phyloP scores from a whole-genome alignment of 495 filamentous ascomycete species.

The Hypoxylon intermedium region DNA sequence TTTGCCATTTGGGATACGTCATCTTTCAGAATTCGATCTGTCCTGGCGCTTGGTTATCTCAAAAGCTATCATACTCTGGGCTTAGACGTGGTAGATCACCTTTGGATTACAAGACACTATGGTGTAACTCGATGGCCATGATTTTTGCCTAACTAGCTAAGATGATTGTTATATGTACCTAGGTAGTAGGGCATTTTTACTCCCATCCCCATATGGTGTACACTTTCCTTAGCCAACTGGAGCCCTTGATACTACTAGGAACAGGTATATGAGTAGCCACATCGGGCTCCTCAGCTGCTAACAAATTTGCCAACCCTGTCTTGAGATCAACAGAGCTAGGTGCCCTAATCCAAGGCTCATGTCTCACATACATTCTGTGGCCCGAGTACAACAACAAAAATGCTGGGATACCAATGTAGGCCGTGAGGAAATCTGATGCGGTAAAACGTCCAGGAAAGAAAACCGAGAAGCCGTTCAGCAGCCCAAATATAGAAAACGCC shows the following conservation, averaged over 20 bases:
- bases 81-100: too few species aligned
- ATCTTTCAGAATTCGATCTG: too few species aligned
- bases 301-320: slow-evolving; percentile 60
- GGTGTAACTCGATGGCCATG: too few species aligned
- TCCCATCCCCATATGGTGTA: slow-evolving; percentile 25
- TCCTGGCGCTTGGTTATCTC: too few species aligned
- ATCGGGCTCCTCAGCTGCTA: slow-evolving; percentile 58
- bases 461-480: slow-evolving; percentile 70
- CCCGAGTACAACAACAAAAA: slow-evolving; percentile 64
- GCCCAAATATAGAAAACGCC: slow-evolving; percentile 57
- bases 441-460: slow-evolving; percentile 63
- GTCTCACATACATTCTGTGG: slow-evolving; percentile 54
- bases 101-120: too few species aligned
- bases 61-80: too few species aligned
- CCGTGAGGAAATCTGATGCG: slow-evolving; percentile 59
- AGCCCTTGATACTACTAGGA: not conserved
- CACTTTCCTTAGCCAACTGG: slow-evolving; percentile 6
- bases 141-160: too few species aligned
- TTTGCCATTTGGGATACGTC: too few species aligned
- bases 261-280: not conserved
- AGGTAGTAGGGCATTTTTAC: not conserved
- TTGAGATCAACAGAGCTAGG: slow-evolving; percentile 64
- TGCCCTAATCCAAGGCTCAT: slow-evolving; percentile 61
- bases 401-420: slow-evolving; percentile 68
- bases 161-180: too few species aligned